Base-by-base conservation (phyloP, 1,284 basidiomycete genomes). In the Cryptococcus sp. region DNA sequence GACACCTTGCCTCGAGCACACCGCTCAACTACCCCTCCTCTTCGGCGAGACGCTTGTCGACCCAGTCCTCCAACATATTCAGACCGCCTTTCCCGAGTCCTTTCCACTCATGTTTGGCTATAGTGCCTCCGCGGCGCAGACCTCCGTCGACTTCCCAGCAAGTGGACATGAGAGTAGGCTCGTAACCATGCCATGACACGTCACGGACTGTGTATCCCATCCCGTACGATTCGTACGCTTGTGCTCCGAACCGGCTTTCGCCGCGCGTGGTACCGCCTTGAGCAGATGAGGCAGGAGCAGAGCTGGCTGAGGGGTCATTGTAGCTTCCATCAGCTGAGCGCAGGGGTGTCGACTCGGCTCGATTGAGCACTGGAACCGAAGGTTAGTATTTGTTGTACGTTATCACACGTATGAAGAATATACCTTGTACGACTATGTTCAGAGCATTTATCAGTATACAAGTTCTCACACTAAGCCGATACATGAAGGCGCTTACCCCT, bases 21-120 rank as follows among this genome's bases (percentile, higher is more conserved):
- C 23, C 20, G 29, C 25, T 40, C 39, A 29, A 11, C 34, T 17
- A 17, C 34, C 51, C 50, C 29, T 25, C 58, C 5, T 29, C 22
- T 58, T 84, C 81, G 11, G 61, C 65, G 49, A 62, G 65, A 54
- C 74, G 69, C 67, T 85, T 88, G 75, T 87, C 87, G 0, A 84
- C 82, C 81, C 85, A 87, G 72, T 94, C 91, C 71, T 92, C 88
- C 47, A 95, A 71, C 5, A 78, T 80, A 3, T 78, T 77, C 53
- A 80, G 58, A 0, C 79, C 79, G 75, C 86, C 83, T 76, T 92
- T 94, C 1, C 84, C 84, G 50, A 92, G 79, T 1, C 91, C 91
- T 77, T 93, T 95, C 91, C 92, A 97, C 78, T 96, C 90, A 69
- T 97, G 93, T 62, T 89, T 83, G 4, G 92, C 93, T 23, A 97